phyloP scores from a whole-genome alignment of 495 filamentous ascomycete genomes.

The Lasiosphaeris hirsuta region DNA sequence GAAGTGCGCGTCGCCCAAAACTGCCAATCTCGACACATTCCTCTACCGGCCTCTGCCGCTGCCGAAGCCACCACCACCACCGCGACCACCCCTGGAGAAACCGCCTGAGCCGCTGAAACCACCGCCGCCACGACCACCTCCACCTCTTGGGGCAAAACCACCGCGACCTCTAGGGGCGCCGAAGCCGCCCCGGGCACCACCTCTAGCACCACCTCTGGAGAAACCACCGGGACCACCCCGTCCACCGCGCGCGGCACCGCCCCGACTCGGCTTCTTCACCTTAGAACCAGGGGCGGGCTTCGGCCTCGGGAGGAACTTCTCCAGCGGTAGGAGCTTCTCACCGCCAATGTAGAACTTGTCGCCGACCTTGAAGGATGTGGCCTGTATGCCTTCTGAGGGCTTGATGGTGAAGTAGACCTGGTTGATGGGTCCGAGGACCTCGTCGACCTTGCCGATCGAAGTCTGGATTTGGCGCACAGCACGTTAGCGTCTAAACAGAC shows the following conservation, averaged over 20 bases:
- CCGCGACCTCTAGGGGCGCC: conserved; percentile 42
- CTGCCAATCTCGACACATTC: conserved; percentile 6
- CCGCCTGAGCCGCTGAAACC: conserved; percentile 26
- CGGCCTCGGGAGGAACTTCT: conserved; percentile 94
- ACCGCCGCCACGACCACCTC: conserved; percentile 22
- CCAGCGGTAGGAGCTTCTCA: conserved; percentile 91
- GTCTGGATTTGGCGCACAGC: conserved; percentile 51
- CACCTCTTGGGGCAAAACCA: conserved; percentile 26
- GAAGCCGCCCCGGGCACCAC: conserved; percentile 33
- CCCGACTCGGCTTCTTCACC: conserved; percentile 56
- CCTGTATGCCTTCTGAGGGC: conserved; percentile 90
- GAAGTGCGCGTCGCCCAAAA: conserved; percentile 14
- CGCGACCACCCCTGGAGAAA: conserved; percentile 20
- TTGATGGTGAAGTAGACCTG: conserved; percentile 98
- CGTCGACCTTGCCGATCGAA: conserved; percentile 86
- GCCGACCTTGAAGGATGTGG: conserved; percentile 87
- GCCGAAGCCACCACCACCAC: conserved; percentile 19
- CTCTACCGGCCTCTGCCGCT: conserved; percentile 24
- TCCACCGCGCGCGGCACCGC: conserved; percentile 38
- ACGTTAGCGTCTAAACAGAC: background rate
- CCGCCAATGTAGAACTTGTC: conserved; percentile 96
- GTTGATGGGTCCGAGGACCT: conserved; percentile 92
- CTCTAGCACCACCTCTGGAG: conserved; percentile 46
- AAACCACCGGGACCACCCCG: conserved; percentile 45
- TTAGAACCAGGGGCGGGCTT: conserved; percentile 70